phyloP scores from a whole-genome alignment of 345 rosid genomes.

The Ailanthus altissimus region DNA sequence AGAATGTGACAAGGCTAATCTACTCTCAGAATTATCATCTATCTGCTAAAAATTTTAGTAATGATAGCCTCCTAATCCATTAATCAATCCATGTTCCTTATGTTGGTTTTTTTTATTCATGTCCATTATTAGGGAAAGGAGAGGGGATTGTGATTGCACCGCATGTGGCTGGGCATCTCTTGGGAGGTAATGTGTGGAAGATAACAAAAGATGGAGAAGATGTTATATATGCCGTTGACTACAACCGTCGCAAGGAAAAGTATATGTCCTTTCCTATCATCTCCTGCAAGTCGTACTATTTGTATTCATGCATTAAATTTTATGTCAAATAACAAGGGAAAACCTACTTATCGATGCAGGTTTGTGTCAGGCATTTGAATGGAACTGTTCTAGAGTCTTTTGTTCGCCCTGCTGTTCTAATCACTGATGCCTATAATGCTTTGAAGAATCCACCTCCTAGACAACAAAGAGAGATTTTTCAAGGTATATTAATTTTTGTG shows the following conservation, averaged over 20 bases:
- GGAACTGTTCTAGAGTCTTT: constrained; percentile 93
- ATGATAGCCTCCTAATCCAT: background rate
- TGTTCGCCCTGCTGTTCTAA: constrained; percentile 92
- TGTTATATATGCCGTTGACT: constrained; percentile 95
- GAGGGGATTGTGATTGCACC: constrained; percentile 98
- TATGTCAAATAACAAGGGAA: background rate
- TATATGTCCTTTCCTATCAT: constrained; percentile 29
- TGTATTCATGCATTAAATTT: constrained; percentile 1
- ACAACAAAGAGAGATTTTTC: constrained; percentile 73
- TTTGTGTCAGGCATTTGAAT: constrained; percentile 85
- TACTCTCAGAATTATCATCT: constrained; percentile 87
- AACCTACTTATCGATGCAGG: constrained; percentile 4
- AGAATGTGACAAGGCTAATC: constrained; percentile 78
- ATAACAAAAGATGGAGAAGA: constrained; percentile 98
- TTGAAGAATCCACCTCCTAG: constrained; percentile 76
- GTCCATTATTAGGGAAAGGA: constrained; percentile 64
- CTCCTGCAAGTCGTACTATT: constrained; percentile 11
- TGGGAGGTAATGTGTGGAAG: constrained; percentile 97
- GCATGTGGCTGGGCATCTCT: constrained; percentile 91
- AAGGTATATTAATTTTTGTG: constrained; percentile 45
- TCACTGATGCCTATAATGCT: constrained; percentile 94
- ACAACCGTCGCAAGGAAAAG: constrained; percentile 96
- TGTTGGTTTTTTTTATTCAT: background rate
- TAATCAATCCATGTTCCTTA: constrained; percentile 7
- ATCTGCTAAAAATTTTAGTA: constrained; percentile 54